Percentiles rank a stretch among this genome's conserved stretches.
Conservation (phyloP, 768 basidiomycete genomes). For the Tylopilus subfusipes region DNA sequence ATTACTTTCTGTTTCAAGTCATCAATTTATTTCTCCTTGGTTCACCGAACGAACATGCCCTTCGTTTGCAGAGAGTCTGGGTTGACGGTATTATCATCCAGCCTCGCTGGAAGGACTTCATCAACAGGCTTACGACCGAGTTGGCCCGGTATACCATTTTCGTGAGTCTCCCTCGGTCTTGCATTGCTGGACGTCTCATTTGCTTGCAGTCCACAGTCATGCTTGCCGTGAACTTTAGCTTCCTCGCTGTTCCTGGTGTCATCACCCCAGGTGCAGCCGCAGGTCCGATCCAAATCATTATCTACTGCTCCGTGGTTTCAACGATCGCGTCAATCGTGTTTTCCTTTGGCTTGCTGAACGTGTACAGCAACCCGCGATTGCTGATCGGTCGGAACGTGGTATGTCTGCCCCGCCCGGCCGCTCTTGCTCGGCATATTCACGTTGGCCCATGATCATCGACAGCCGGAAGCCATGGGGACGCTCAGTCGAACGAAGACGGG, state of each 20-base stretch:
- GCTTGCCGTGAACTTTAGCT: slow-evolving; percentile 16
- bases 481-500: too few relatives aligned
- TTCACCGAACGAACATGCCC: slow-evolving; percentile 5
- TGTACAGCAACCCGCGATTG: slow-evolving; percentile 11
- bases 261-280: too few relatives aligned
- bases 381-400: slow-evolving; percentile 4
- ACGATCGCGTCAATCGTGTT: slow-evolving; percentile 12
- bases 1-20: not conserved
- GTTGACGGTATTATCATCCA: slow-evolving; percentile 8
- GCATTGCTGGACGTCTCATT: not conserved
- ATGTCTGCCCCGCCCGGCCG: not conserved
- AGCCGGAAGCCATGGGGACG: slow-evolving; percentile 4
- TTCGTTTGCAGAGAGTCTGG: slow-evolving; percentile 12
- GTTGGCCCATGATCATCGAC: not conserved
- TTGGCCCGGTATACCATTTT: slow-evolving; percentile 11
- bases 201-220: slow-evolving; percentile 14
- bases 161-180: not conserved
- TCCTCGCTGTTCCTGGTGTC: slow-evolving; percentile 13
- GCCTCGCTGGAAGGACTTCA: slow-evolving; percentile 12
- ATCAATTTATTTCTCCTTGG: slow-evolving; percentile 1
- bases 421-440: not conserved
- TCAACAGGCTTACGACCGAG: slow-evolving; percentile 4
- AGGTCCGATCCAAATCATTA: slow-evolving; percentile 3
- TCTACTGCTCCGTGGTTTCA: slow-evolving; percentile 6
- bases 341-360: slow-evolving; percentile 8